Percentiles rank a stretch among this genome's conserved stretches.
Evolutionary conservation across 805 yeast species (phyloP).

Genomic region (Tetrapisispora fleetii): DNA sequence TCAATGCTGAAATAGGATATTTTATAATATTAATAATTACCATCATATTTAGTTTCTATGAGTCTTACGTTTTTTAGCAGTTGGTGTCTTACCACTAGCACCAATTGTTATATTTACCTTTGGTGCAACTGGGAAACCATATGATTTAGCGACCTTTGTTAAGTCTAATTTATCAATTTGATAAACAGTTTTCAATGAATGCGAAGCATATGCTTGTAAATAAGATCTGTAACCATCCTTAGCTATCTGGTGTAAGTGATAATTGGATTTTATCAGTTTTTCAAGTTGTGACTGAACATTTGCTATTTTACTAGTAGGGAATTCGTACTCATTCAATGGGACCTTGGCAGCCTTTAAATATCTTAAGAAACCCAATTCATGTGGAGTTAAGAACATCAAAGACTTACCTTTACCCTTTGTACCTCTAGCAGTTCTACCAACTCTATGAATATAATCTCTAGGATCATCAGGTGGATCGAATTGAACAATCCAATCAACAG

Average conservation of each 20-base stretch:
- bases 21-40: neutral
- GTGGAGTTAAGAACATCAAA: conserved; percentile 89
- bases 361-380: conserved; percentile 87
- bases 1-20: conserved; percentile 1
- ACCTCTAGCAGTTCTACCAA: conserved; percentile 98
- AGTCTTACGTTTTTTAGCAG: conserved; percentile 18
- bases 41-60: conserved; percentile 1
- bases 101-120: conserved; percentile 95
- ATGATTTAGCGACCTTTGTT: conserved; percentile 89
- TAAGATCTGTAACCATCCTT: conserved; percentile 96
- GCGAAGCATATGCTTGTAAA: conserved; percentile 94
- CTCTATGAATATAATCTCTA: conserved; percentile 96
- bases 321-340: conserved; percentile 94
- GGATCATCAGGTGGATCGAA: conserved; percentile 99
- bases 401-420: conserved; percentile 84
- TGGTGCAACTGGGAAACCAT: conserved; percentile 93
- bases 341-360: conserved; percentile 95
- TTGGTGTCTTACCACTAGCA: conserved; percentile 64
- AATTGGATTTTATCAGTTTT: conserved; percentile 82
- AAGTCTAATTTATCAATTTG: conserved; percentile 91
- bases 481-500: conserved; percentile 98
- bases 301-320: conserved; percentile 88
- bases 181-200: conserved; percentile 90
- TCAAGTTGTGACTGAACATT: conserved; percentile 91
- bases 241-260: conserved; percentile 90